A percentile compares a stretch with the other conserved stretches of the same genome.
Evolutionary conservation across 2,329 filamentous ascomycete species (phyloP).

Genomic region (Beauveria sp.): DNA sequence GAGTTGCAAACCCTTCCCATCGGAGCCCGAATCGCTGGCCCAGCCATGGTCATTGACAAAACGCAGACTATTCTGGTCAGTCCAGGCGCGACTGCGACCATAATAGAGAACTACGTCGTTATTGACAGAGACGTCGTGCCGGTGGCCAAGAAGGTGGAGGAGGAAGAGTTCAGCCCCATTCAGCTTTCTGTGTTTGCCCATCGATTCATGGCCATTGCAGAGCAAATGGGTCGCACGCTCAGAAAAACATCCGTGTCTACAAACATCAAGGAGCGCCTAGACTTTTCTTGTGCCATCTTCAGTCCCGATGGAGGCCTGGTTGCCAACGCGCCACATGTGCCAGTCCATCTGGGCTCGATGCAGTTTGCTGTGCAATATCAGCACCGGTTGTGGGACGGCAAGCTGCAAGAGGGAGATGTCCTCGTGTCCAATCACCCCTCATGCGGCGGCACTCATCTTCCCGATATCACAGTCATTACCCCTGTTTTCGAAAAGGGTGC

Average conservation of each 20-base stretch:
- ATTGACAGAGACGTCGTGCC: constrained; percentile 19
- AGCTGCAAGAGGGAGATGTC: constrained; percentile 27
- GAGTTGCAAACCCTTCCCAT: constrained; percentile 17
- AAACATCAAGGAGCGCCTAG: constrained; percentile 73
- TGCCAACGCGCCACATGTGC: constrained; percentile 68
- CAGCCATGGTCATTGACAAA: constrained; percentile 53
- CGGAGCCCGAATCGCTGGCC: constrained; percentile 19
- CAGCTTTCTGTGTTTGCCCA: constrained; percentile 71
- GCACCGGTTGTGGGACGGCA: constrained; percentile 57
- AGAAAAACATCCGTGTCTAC: constrained; percentile 72
- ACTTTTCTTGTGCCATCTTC: constrained; percentile 76
- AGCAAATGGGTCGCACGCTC: constrained; percentile 75
- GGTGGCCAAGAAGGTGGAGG: neutral
- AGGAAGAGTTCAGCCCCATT: constrained; percentile 42
- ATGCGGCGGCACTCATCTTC: constrained; percentile 30
- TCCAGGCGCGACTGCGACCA: constrained; percentile 23
- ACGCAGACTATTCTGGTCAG: constrained; percentile 70
- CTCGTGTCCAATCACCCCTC: constrained; percentile 28
- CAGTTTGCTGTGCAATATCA: constrained; percentile 67
- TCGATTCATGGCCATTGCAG: constrained; percentile 76
- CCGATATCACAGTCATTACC: constrained; percentile 30
- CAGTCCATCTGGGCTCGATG: constrained; percentile 72
- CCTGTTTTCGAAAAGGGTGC: constrained; percentile 35
- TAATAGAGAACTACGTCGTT: constrained; percentile 29
- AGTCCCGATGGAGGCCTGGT: constrained; percentile 66